phyloP scores from a whole-genome alignment of 2,329 filamentous ascomycete species.

The Calonectria multiphialidica region DNA sequence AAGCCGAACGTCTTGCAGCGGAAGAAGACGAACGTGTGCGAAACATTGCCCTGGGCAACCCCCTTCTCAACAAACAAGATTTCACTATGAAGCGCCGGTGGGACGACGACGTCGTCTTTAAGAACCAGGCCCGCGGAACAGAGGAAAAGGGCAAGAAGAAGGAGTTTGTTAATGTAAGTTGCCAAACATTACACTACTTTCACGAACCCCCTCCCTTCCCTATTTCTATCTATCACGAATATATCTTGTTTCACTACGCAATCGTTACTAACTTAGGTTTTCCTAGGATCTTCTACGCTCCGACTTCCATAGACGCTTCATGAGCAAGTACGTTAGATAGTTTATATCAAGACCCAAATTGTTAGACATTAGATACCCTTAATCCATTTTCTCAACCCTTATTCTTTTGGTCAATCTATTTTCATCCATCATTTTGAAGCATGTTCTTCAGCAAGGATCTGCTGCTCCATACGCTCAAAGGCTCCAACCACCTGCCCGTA shows the following conservation, averaged over 20 bases:
- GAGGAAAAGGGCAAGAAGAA: constrained; percentile 92
- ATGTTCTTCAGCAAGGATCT: constrained; percentile 63
- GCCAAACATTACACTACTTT: constrained; percentile 10
- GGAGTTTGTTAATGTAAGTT: constrained; percentile 93
- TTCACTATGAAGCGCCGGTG: constrained; percentile 93
- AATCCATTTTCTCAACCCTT: constrained; percentile 29
- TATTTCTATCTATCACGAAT: constrained; percentile 1
- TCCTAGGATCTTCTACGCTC: constrained; percentile 85
- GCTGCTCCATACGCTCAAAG: constrained; percentile 81
- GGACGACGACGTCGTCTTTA: constrained; percentile 99
- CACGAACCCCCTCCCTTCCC: neutral
- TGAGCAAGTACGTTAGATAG: constrained; percentile 77
- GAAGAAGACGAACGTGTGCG: constrained; percentile 88
- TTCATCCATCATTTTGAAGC: constrained; percentile 4
- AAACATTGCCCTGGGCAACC: constrained; percentile 93
- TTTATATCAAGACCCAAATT: constrained; percentile 29
- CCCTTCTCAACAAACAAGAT: constrained; percentile 87
- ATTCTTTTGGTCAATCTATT: constrained; percentile 21
- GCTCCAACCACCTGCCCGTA: constrained; percentile 84
- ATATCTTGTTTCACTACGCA: neutral
- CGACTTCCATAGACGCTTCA: constrained; percentile 98
- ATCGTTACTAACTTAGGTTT: constrained; percentile 40
- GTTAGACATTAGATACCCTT: constrained; percentile 46
- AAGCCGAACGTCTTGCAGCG: constrained; percentile 81
- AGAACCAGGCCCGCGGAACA: constrained; percentile 96